Evolutionary conservation across 2,329 filamentous ascomycete genomes (phyloP).

Genomic region (Apiospora hydei): DNA sequence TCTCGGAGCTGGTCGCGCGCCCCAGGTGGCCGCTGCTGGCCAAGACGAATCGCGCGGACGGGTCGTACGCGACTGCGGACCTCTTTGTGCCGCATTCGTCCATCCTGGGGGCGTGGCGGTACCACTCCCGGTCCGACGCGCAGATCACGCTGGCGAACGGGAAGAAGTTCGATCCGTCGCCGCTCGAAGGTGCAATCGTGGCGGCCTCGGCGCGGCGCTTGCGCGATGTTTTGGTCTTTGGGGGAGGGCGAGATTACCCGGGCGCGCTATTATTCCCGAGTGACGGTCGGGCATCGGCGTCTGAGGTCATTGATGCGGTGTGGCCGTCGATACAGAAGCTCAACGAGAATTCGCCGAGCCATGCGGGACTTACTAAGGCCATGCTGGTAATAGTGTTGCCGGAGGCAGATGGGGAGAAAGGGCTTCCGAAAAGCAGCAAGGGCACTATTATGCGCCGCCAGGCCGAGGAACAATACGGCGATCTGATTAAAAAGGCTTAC

Average conservation of each 20-base stretch:
- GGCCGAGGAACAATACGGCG: slow-evolving; percentile 57
- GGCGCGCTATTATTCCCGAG: slow-evolving; percentile 63
- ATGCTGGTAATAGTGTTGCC: slow-evolving; percentile 58
- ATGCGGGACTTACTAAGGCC: slow-evolving; percentile 55
- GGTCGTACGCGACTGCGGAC: slow-evolving; percentile 69
- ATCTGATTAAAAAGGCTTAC: slow-evolving; percentile 57
- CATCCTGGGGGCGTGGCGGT: slow-evolving; percentile 64
- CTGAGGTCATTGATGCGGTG: slow-evolving; percentile 49
- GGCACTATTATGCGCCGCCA: slow-evolving; percentile 62
- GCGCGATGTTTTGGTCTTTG: slow-evolving; percentile 67
- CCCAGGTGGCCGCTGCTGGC: slow-evolving; percentile 65
- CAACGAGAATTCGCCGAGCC: slow-evolving; percentile 57
- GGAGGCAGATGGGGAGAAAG: slow-evolving; percentile 30
- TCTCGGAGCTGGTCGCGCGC: slow-evolving; percentile 63
- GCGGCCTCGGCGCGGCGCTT: slow-evolving; percentile 49
- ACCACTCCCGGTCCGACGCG: slow-evolving; percentile 67
- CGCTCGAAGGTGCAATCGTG: slow-evolving; percentile 63
- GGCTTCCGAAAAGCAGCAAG: slow-evolving; percentile 68
- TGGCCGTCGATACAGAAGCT: slow-evolving; percentile 53
- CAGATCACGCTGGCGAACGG: slow-evolving; percentile 69
- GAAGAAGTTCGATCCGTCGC: slow-evolving; percentile 73
- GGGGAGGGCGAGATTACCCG: slow-evolving; percentile 61
- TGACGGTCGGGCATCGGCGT: slow-evolving; percentile 36
- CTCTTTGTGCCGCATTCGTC: slow-evolving; percentile 63
- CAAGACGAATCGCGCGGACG: slow-evolving; percentile 64